Percentiles rank a stretch among this genome's conserved stretches.
Evolutionary conservation across 257 asterid genomes (phyloP).

Genomic region (Lithospermum erythrorhizon): DNA sequence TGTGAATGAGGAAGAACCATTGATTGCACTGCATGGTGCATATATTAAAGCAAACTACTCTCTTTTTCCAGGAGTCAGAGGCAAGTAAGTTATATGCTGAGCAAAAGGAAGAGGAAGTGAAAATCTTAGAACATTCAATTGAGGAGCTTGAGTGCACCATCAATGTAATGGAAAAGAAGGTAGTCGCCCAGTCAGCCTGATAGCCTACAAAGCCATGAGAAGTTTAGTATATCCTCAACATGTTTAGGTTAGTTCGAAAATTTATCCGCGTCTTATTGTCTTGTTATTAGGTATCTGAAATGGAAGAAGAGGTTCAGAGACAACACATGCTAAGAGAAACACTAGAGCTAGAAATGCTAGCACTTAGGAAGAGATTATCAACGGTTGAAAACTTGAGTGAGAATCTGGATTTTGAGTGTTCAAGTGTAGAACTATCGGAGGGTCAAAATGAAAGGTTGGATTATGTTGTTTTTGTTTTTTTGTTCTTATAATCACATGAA

Average conservation of each 20-base stretch:
- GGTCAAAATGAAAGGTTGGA: conserved; percentile 45
- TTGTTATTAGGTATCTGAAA: conserved; percentile 52
- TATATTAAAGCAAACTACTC: conserved; percentile 11
- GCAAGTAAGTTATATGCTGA: conserved; percentile 67
- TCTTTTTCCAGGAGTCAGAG: conserved; percentile 52
- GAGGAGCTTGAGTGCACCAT: conserved; percentile 91
- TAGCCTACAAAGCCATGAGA: background rate
- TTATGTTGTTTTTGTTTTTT: conserved; percentile 8
- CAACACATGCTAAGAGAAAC: conserved; percentile 47
- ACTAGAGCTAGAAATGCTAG: conserved; percentile 55
- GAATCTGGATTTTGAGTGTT: conserved; percentile 34
- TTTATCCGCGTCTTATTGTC: background rate
- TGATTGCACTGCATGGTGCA: conserved; percentile 10
- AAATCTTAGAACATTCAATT: conserved; percentile 64
- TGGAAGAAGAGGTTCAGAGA: conserved; percentile 65
- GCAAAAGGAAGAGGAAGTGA: conserved; percentile 88
- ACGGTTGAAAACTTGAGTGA: conserved; percentile 60
- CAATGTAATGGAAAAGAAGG: conserved; percentile 77
- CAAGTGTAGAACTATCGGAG: conserved; percentile 27
- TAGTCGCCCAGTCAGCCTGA: conserved; percentile 15
- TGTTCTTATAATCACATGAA: conserved; percentile 8
- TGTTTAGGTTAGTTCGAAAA: background rate
- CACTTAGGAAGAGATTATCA: conserved; percentile 51
- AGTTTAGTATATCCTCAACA: background rate
- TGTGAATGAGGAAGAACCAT: conserved; percentile 11